Percentiles rank a stretch among this genome's conserved stretches.
These are phyloP conservation scores for Phytophthora fragariae DNA, from an alignment of 352 stramenopile species.

Conservation along the genomic window DNA sequence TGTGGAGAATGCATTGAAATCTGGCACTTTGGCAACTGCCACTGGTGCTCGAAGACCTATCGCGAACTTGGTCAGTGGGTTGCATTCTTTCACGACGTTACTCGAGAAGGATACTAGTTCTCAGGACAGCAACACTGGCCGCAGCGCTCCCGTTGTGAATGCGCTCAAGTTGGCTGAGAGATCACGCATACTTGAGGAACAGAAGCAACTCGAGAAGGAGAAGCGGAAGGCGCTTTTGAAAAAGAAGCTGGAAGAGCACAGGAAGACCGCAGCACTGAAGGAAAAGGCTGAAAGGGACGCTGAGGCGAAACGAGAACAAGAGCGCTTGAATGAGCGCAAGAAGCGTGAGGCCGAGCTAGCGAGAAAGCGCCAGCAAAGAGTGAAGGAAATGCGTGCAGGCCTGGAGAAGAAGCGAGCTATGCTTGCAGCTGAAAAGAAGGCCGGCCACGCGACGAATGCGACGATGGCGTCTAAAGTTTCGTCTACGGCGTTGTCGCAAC, in stretches of 20 bases:
- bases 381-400: constrained; percentile 74
- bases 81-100: constrained; percentile 81
- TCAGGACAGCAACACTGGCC: constrained; percentile 35
- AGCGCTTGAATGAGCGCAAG: constrained; percentile 75
- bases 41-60: constrained; percentile 45
- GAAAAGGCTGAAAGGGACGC: constrained; percentile 75
- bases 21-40: constrained; percentile 10
- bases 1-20: constrained; percentile 34
- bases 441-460: constrained; percentile 17
- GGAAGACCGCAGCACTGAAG: constrained; percentile 72
- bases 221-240: constrained; percentile 70
- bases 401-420: constrained; percentile 75
- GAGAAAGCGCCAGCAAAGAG: constrained; percentile 64
- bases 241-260: constrained; percentile 80
- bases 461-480: constrained; percentile 14
- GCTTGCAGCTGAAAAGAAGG: constrained; percentile 56
- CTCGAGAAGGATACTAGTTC: constrained; percentile 58
- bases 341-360: constrained; percentile 71
- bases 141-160: constrained; percentile 65
- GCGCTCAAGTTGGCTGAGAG: constrained; percentile 79
- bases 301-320: constrained; percentile 73
- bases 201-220: constrained; percentile 68
- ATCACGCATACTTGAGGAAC: constrained; percentile 70
- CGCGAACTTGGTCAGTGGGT: constrained; percentile 70
- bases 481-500: constrained; percentile 17